Evolutionary conservation across 1,139 yeast species (phyloP).

Genomic region (Yamadazyma siamensis): DNA sequence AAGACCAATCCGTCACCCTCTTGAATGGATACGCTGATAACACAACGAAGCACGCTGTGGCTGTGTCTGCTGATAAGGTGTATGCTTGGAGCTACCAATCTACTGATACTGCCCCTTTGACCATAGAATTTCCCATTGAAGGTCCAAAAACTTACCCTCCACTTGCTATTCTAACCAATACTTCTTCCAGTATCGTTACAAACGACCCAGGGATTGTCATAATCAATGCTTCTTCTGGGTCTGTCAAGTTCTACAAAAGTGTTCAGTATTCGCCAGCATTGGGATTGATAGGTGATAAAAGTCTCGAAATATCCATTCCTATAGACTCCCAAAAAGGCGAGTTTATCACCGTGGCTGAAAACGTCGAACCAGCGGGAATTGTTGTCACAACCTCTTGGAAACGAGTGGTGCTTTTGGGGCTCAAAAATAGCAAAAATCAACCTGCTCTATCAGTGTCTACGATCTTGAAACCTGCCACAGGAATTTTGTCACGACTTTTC

Average conservation of each 20-base stretch:
- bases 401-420: conserved; percentile 57
- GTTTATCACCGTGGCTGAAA: conserved; percentile 52
- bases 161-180: conserved; percentile 62
- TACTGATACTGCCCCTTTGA: conserved; percentile 56
- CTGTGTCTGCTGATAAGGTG: conserved; percentile 47
- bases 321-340: conserved; percentile 47
- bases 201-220: conserved; percentile 69
- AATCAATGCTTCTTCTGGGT: conserved; percentile 54
- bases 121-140: conserved; percentile 45
- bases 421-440: conserved; percentile 69
- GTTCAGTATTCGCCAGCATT: conserved; percentile 67
- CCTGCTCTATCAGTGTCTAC: conserved; percentile 43
- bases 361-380: conserved; percentile 74
- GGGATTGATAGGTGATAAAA: conserved; percentile 50
- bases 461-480: conserved; percentile 23
- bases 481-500: conserved; percentile 26
- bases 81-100: conserved; percentile 72
- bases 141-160: conserved; percentile 27
- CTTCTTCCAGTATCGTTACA: conserved; percentile 57
- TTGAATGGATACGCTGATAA: conserved; percentile 54
- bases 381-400: conserved; percentile 70
- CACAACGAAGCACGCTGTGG: conserved; percentile 52
- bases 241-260: conserved; percentile 61
- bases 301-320: conserved; percentile 34
- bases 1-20: conserved; percentile 12